Evolutionary conservation across 495 filamentous ascomycete species (phyloP).

Genomic region (Neurospora terricola): DNA sequence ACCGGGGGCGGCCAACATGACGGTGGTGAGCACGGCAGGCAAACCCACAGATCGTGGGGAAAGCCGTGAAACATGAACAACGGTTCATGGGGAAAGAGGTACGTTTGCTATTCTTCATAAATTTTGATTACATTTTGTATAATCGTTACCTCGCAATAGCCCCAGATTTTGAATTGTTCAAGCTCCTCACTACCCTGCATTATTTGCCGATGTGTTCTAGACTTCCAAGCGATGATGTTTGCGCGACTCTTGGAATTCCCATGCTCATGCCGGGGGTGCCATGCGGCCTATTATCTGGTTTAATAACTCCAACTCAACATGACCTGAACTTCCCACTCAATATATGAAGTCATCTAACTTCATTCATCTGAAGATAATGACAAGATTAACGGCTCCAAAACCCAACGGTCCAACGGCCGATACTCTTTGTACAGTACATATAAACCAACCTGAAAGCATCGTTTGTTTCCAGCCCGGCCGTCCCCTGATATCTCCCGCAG

Average conservation of each 20-base stretch:
- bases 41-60: background rate
- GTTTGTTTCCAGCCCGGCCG: background rate
- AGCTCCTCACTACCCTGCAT: background rate
- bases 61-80: background rate
- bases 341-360: background rate
- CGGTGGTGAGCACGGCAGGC: background rate
- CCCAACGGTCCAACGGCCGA: background rate
- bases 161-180: background rate
- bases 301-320: background rate
- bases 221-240: background rate
- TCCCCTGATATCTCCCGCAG: background rate
- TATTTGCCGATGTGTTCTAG: background rate
- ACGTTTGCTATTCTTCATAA: background rate
- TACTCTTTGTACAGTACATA: background rate
- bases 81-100: background rate
- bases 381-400: background rate
- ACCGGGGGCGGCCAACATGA: background rate
- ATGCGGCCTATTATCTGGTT: background rate
- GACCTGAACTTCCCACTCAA: background rate
- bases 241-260: background rate
- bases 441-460: background rate
- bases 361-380: background rate
- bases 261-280: background rate
- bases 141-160: background rate
- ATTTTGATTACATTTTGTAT: background rate